These are phyloP conservation scores for Euclidium syriacum DNA, from an alignment of 345 rosid genomes.

Conservation along the genomic window DNA sequence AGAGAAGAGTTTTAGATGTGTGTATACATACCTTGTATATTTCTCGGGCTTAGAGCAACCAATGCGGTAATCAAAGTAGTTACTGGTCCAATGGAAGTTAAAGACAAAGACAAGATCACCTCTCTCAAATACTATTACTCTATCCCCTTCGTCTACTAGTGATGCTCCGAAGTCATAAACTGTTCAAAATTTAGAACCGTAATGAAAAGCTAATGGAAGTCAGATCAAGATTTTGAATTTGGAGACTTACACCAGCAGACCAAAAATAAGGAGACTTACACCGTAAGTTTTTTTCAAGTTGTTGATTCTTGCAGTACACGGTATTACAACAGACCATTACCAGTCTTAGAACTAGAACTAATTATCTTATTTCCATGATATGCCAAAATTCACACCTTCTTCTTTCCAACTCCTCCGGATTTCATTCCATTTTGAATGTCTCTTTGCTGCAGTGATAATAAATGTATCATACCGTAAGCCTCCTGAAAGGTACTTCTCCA, in stretches of 20 bases:
- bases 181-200: slow-evolving; percentile 17
- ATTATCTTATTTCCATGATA: too few species aligned
- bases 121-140: slow-evolving; percentile 74
- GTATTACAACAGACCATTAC: too few species aligned
- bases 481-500: too few species aligned
- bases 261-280: too few species aligned
- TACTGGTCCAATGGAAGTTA: slow-evolving; percentile 86
- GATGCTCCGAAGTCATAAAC: slow-evolving; percentile 96
- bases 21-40: slow-evolving; percentile 76
- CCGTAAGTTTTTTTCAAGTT: too few species aligned
- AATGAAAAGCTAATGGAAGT: not conserved
- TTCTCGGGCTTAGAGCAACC: slow-evolving; percentile 90
- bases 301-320: too few species aligned
- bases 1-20: not conserved
- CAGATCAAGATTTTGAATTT: not conserved
- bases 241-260: slow-evolving; percentile 64
- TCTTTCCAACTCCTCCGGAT: too few species aligned
- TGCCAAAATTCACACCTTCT: too few species aligned
- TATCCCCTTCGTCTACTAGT: slow-evolving; percentile 73
- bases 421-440: too few species aligned
- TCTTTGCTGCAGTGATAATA: too few species aligned
- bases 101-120: slow-evolving; percentile 88
- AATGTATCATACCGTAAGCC: too few species aligned
- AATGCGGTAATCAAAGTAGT: slow-evolving; percentile 73
- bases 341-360: too few species aligned